Evolutionary conservation across 805 yeast species (phyloP).

Genomic region (Yarrowia yakushimensis): DNA sequence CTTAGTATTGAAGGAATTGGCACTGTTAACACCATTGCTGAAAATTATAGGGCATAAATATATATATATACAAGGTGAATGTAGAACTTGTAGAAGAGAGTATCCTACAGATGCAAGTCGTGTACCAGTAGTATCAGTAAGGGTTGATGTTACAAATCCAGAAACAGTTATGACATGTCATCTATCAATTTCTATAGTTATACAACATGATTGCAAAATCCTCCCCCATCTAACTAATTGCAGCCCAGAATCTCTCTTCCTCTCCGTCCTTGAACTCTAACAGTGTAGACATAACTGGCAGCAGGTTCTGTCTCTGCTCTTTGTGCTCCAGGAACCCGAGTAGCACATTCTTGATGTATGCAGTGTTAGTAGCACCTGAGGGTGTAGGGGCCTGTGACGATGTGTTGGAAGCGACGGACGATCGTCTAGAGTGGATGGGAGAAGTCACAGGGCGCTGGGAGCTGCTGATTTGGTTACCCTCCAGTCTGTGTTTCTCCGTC

Average conservation of each 20-base stretch:
- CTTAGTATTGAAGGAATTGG: not conserved
- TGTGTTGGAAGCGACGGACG: constrained; percentile 22
- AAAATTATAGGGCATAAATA: not conserved
- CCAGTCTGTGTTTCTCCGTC: constrained; percentile 30
- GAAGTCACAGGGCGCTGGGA: not conserved
- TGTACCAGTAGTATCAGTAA: no score
- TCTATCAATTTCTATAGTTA: not conserved
- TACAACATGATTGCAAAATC: not conserved
- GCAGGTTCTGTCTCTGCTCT: constrained; percentile 80
- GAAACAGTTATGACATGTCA: not conserved
- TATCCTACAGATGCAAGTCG: no score
- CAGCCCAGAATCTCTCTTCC: constrained; percentile 63
- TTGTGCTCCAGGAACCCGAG: constrained; percentile 86
- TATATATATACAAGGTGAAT: not conserved
- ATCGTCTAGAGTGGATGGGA: constrained; percentile 16
- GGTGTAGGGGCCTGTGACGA: constrained; percentile 28
- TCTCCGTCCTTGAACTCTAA: constrained; percentile 67
- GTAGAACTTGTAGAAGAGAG: no score
- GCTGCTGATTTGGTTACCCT: constrained; percentile 26
- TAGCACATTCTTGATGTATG: constrained; percentile 85
- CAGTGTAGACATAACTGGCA: constrained; percentile 80
- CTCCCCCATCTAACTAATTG: constrained; percentile 34
- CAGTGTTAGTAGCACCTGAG: constrained; percentile 48
- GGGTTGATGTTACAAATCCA: not conserved
- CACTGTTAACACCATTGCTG: not conserved